Base-by-base conservation (phyloP, 306 rosid genomes). In the Vigna mungo region DNA sequence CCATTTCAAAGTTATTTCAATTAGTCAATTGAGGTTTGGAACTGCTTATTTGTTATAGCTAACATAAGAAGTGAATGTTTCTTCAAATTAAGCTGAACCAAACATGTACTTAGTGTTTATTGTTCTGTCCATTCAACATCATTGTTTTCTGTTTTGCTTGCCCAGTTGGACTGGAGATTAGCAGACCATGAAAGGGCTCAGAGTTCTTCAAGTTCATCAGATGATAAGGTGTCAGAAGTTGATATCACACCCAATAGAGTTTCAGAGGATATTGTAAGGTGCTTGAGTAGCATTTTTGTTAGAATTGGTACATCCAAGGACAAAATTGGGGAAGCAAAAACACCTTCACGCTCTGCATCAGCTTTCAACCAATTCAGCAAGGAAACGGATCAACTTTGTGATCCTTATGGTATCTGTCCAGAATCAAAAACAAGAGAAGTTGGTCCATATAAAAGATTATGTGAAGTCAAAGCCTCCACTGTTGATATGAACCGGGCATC, bases 251-350 rank as follows among this genome's bases (percentile, higher is more conserved):
- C 99, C 0, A 95, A 89, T 65, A 90, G 86, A 87, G 81, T 92
- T 52, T 95, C 99, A 1, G 94, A 92, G 85, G 89, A 90, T 46
- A 89, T 88, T 82, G 90, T 90, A 53, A 90, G 87, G 82, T 92
- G 97, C 68, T 87, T 95, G 82, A 88, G 84, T 27, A 82, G 82
- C 83, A 87, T 92, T 79, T 89, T 92, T 79, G 63, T 87, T 79
- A 87, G 92, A 84, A 83, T 90, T 76, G 81, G 87, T 78, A 79
- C 86, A 58, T 84, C 81, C 52, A 92, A 90, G 86, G 96, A 88
- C 58, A 87, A 81, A 70, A 73, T 65, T 55, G 85, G 77, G 36
- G 93, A 87, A 34, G 37, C 75, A 15, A 85, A 56, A 80, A 73
- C 59, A 8, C 83, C 82, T 71, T 52, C 81, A 0, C 68, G 70